Evolutionary conservation across 108 stramenopile species (phyloP), one percentile per base, ranked within the genome.

Genomic region (Skeletonema grethae): DNA sequence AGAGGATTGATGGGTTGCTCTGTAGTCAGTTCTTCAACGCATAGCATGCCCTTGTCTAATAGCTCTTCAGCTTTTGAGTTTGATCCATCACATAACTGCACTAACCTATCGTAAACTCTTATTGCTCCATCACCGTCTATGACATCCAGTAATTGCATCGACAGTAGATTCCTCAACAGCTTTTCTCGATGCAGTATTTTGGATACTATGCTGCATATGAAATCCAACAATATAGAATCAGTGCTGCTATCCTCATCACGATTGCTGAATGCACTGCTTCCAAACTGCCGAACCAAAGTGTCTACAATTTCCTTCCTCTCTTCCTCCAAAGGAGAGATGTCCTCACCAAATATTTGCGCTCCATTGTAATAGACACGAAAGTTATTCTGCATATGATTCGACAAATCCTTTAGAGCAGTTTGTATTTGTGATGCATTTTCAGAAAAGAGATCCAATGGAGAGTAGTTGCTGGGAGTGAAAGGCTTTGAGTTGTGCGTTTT

Each of bases 101-200:
- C 72, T 2, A 91, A 73, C 48, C 81, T 75, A 2, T 85, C 67
- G 28, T 86, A 91, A 2, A 91, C 67, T 16, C 80, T 61, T 22
- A 87, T 72, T 5, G 87, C 90, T 41, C 90, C 90, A 70, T 91
- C 90, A 15, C 76, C 85, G 73, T 91, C 90, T 1, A 91, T 65
- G 20, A 80, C 57, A 75, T 91, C 90, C 45, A 88, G 64, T 53
- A 61, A 28, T 64, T 91, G 90, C 31, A 87, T 25, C n/a, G n/a
- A 46, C 24, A 82, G 73, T 36, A 91, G 35, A 46, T 76, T 67
- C 32, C 57, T 35, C 50, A 91, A 39, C 6, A 82, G 45, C 32
- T 46, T 64, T 56, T 91, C 86, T 38, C 76, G 57, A 6, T 61
- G 22, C 22, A 90, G 48, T 20, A 71, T 57, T 50, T 58, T 67